Evolutionary conservation across 345 rosid genomes (phyloP).

Genomic region (Lepidium africanum): DNA sequence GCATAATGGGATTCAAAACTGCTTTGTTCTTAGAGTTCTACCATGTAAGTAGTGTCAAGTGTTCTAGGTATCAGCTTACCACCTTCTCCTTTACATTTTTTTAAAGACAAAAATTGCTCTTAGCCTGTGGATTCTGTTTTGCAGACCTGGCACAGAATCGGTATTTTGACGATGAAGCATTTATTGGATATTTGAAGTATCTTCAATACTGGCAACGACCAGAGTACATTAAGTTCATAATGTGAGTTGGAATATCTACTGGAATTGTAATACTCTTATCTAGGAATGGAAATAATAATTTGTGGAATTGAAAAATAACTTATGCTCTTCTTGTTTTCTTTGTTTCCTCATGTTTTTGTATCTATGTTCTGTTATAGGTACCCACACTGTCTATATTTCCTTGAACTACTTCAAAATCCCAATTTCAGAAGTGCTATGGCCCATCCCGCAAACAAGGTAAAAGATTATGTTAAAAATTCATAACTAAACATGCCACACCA

Average conservation of each 20-base stretch:
- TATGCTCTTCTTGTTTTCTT: neutral
- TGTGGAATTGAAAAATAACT: neutral
- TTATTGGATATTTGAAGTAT: constrained; percentile 92
- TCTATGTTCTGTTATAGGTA: constrained; percentile 55
- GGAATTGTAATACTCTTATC: neutral
- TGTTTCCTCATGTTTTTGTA: constrained; percentile 9
- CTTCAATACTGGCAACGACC: constrained; percentile 97
- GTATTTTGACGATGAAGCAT: constrained; percentile 94
- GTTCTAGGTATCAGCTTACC: neutral
- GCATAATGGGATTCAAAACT: neutral
- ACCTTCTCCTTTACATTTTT: neutral
- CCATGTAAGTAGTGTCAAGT: neutral
- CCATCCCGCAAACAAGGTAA: constrained; percentile 93
- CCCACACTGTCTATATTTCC: constrained; percentile 91
- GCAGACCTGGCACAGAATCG: constrained; percentile 98
- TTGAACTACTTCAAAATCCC: constrained; percentile 92
- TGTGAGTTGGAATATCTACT: constrained; percentile 44
- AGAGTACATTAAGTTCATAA: constrained; percentile 79
- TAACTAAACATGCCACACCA: neutral
- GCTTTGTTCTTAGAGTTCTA: neutral
- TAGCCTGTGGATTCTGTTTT: constrained; percentile 4
- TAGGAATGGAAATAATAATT: neutral
- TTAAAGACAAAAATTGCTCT: neutral
- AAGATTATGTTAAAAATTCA: neutral
- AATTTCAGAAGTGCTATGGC: constrained; percentile 95